phyloP scores from a whole-genome alignment of 108 stramenopile species.

The Asterionellopsis glacialis region DNA sequence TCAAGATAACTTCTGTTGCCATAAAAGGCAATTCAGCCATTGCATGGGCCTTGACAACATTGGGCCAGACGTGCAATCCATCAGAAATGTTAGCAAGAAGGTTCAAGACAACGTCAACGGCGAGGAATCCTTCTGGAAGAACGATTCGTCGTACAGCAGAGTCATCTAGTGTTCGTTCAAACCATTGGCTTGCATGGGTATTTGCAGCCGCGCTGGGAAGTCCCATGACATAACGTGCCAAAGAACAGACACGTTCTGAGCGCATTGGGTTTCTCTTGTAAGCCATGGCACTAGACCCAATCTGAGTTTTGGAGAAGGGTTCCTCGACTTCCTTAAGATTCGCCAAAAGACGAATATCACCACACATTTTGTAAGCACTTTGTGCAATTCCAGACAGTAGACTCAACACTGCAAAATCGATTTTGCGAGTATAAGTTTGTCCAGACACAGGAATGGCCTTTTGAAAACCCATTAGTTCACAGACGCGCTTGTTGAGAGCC shows the following conservation, averaged over 20 bases:
- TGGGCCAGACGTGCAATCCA: conserved; percentile 97
- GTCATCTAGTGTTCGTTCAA: conserved; percentile 98
- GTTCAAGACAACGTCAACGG: conserved; percentile 91
- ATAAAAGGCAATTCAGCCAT: conserved; percentile 99
- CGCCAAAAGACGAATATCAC: conserved; percentile 95
- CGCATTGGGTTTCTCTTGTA: conserved; percentile 99
- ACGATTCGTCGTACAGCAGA: conserved; percentile 95
- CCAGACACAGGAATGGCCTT: conserved; percentile 90
- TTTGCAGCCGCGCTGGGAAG: conserved; percentile 88
- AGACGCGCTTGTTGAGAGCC: conserved; percentile 83
- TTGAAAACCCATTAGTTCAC: conserved; percentile 92
- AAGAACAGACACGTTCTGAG: conserved; percentile 90
- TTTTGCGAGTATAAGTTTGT: conserved; percentile 99
- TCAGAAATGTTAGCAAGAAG: conserved; percentile 91
- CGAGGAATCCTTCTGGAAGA: conserved; percentile 97
- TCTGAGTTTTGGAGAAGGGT: conserved; percentile 92
- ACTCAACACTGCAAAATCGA: conserved; percentile 87
- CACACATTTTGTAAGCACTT: conserved; percentile 97
- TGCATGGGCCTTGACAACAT: conserved; percentile 90
- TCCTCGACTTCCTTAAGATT: conserved; percentile 98
- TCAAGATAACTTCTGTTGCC: conserved; percentile 98
- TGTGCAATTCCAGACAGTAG: conserved; percentile 93
- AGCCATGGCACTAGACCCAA: conserved; percentile 97
- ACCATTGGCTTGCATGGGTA: conserved; percentile 97
- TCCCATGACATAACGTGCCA: conserved; percentile 94